Percentiles rank a stretch among this genome's conserved stretches.
Evolutionary conservation across 1,284 basidiomycete genomes (phyloP).

Genomic region (Earliella scabrosa): DNA sequence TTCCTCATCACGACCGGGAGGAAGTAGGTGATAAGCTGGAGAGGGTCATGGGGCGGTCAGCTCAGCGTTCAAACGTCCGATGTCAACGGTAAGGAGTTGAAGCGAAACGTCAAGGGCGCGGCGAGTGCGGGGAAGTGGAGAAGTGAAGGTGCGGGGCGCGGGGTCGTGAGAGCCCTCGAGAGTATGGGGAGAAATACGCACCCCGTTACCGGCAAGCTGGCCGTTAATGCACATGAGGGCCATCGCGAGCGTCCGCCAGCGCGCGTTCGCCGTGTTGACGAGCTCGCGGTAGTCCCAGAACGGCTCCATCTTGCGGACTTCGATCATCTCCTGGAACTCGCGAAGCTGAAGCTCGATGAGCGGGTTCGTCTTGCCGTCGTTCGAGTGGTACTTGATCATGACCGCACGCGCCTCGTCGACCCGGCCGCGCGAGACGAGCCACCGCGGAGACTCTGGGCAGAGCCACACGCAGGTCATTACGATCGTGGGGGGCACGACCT

Average conservation of each 20-base stretch:
- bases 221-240: slow-evolving; percentile 16
- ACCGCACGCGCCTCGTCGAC: slow-evolving; percentile 27
- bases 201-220: slow-evolving; percentile 18
- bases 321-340: slow-evolving; percentile 14
- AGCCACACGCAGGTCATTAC: slow-evolving; percentile 25
- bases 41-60: not conserved
- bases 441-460: slow-evolving; percentile 30
- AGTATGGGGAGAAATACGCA: not conserved
- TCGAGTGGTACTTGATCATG: slow-evolving; percentile 19
- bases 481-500: slow-evolving; percentile 15
- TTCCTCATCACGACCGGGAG: slow-evolving; percentile 10
- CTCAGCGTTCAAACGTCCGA: not conserved
- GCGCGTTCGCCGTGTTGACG: slow-evolving; percentile 6
- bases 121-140: too few relatives aligned
- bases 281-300: slow-evolving; percentile 15
- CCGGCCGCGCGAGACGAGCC: slow-evolving; percentile 29
- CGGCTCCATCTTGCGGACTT: slow-evolving; percentile 17
- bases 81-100: not conserved
- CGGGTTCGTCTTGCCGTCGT: slow-evolving; percentile 13
- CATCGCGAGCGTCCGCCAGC: slow-evolving; percentile 14
- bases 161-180: too few relatives aligned
- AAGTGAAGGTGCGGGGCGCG: too few relatives aligned
- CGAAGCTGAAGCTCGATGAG: slow-evolving; percentile 14
- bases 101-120: too few relatives aligned
- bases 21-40: slow-evolving; percentile 17